Percentiles rank a stretch among this genome's conserved stretches.
These are phyloP conservation scores for Lentinula boryana DNA, from an alignment of 768 basidiomycete species.

Conservation along the genomic window DNA sequence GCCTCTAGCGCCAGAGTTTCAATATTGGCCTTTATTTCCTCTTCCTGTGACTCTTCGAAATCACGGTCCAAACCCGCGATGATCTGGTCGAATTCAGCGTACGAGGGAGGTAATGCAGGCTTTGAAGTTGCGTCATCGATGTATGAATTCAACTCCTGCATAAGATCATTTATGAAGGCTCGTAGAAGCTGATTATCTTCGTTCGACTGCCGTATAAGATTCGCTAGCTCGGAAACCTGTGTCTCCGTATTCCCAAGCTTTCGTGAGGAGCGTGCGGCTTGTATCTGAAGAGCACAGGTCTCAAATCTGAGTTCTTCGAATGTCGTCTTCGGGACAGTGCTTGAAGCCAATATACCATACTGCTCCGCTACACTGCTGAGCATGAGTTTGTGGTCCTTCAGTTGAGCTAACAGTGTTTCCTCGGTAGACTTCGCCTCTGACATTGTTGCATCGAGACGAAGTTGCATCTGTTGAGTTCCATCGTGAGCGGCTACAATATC, in stretches of 20 bases:
- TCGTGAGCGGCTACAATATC: slow-evolving; percentile 29
- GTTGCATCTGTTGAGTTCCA: slow-evolving; percentile 28
- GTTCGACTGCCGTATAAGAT: slow-evolving; percentile 52
- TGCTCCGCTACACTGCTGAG: slow-evolving; percentile 46
- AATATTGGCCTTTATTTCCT: slow-evolving; percentile 9
- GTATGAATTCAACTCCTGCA: slow-evolving; percentile 26
- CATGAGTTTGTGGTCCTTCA: slow-evolving; percentile 43
- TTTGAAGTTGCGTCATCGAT: not conserved
- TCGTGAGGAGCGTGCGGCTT: slow-evolving; percentile 51
- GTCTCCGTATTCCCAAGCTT: slow-evolving; percentile 64
- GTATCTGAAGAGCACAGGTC: slow-evolving; percentile 31
- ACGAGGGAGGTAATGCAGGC: not conserved
- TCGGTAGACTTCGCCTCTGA: slow-evolving; percentile 31
- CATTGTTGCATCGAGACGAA: slow-evolving; percentile 24
- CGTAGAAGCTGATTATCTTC: slow-evolving; percentile 44
- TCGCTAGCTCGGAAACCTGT: slow-evolving; percentile 59
- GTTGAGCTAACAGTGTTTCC: slow-evolving; percentile 38
- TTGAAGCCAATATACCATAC: slow-evolving; percentile 44
- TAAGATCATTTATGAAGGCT: slow-evolving; percentile 24
- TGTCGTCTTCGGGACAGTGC: slow-evolving; percentile 30
- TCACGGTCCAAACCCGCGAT: slow-evolving; percentile 16
- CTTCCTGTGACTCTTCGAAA: slow-evolving; percentile 4
- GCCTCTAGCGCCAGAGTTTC: slow-evolving; percentile 18
- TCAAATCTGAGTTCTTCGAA: slow-evolving; percentile 35
- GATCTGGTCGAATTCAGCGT: slow-evolving; percentile 13